A percentile compares a stretch with the other conserved stretches of the same genome.
phyloP scores from a whole-genome alignment of 352 stramenopile genomes.

The Phytophthora ramorum region DNA sequence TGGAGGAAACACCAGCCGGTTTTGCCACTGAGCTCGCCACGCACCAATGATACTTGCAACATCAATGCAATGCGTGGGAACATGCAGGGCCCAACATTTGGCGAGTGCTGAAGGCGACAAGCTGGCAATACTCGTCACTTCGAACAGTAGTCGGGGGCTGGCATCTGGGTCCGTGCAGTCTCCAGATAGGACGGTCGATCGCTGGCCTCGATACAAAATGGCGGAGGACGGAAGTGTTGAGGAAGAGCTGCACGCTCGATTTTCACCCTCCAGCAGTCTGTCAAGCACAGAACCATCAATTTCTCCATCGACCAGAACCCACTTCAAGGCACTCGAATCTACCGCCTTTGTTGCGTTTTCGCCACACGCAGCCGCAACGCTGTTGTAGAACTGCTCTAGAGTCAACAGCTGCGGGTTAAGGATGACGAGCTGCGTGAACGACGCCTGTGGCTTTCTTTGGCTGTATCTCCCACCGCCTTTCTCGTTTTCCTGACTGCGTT shows the following conservation, averaged over 20 bases:
- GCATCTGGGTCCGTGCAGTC: slow-evolving; percentile 2
- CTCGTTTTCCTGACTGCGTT: slow-evolving; percentile 31
- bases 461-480: neutral
- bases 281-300: slow-evolving; percentile 39
- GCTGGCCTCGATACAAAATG: slow-evolving; percentile 18
- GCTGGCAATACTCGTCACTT: slow-evolving; percentile 15
- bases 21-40: slow-evolving; percentile 34
- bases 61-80: slow-evolving; percentile 26
- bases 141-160: slow-evolving; percentile 33
- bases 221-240: slow-evolving; percentile 20
- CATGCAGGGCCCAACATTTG: slow-evolving; percentile 26
- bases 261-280: slow-evolving; percentile 31
- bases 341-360: neutral
- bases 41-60: slow-evolving; percentile 25
- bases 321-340: slow-evolving; percentile 13
- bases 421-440: slow-evolving; percentile 35
- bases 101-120: slow-evolving; percentile 34
- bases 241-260: slow-evolving; percentile 7
- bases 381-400: slow-evolving; percentile 43
- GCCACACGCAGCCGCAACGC: slow-evolving; percentile 13
- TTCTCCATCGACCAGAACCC: slow-evolving; percentile 43
- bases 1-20: slow-evolving; percentile 16
- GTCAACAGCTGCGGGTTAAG: slow-evolving; percentile 42
- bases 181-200: slow-evolving; percentile 13
- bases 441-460: neutral